Evolutionary conservation across 768 basidiomycete genomes (phyloP).

Genomic region (Nidularia pulvinata): DNA sequence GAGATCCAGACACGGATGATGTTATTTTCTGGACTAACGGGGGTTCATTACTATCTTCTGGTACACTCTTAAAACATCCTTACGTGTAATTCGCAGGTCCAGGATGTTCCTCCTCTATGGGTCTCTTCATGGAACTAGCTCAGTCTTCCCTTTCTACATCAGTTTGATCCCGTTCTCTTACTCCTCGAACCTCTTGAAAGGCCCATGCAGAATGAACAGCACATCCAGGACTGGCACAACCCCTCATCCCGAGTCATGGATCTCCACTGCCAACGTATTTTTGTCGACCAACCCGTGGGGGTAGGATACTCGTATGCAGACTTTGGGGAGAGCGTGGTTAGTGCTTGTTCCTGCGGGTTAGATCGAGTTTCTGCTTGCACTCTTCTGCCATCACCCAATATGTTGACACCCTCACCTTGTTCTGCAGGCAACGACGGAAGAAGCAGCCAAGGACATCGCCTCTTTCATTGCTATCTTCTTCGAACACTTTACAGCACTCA

Average conservation of each 20-base stretch:
- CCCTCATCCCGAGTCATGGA: slow-evolving; percentile 66
- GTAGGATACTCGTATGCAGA: slow-evolving; percentile 67
- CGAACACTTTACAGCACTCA: slow-evolving; percentile 70
- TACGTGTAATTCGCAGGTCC: slow-evolving; percentile 25
- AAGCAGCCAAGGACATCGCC: slow-evolving; percentile 70
- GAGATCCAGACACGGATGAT: slow-evolving; percentile 38
- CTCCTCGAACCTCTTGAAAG: no score
- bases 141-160: slow-evolving; percentile 22
- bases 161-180: no score
- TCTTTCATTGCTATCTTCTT: slow-evolving; percentile 75
- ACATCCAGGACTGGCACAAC: slow-evolving; percentile 30
- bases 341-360: neutral
- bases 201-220: neutral
- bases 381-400: slow-evolving; percentile 9
- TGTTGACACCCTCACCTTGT: neutral
- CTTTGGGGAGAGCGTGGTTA: slow-evolving; percentile 57
- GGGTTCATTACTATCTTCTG: slow-evolving; percentile 21
- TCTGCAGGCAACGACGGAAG: slow-evolving; percentile 47
- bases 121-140: slow-evolving; percentile 76
- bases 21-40: slow-evolving; percentile 50
- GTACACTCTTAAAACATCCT: neutral
- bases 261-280: slow-evolving; percentile 65
- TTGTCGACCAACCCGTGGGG: slow-evolving; percentile 62
- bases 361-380: neutral
- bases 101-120: slow-evolving; percentile 45